These are phyloP conservation scores for Echinochloa phyllopogon DNA, from an alignment of 176 grass and related monocot species.

Conservation along the genomic window DNA sequence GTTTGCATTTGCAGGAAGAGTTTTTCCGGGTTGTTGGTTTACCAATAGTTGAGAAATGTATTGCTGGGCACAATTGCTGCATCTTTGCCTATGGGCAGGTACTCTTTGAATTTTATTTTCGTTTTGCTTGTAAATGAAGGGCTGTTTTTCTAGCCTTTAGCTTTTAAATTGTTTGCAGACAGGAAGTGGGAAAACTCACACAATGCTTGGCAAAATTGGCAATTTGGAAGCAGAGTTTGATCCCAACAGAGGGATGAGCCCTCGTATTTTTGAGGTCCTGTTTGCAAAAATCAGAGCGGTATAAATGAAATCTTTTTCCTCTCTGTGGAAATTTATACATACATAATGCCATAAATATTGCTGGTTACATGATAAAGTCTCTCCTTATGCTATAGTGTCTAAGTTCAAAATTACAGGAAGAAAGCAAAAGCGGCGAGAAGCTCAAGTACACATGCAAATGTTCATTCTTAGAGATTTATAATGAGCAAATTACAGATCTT, in stretches of 20 bases:
- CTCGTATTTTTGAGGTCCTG: conserved; percentile 90
- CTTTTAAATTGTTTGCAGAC: conserved; percentile 56
- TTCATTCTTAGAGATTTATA: too few species aligned
- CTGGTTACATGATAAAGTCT: conserved; percentile 5
- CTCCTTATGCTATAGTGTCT: not conserved
- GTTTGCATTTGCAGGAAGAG: conserved; percentile 65
- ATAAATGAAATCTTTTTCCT: conserved; percentile 11
- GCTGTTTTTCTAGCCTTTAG: conserved; percentile 8
- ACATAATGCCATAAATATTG: not conserved
- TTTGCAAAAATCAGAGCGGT: conserved; percentile 94
- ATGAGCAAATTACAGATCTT: conserved; percentile 96
- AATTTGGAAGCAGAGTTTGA: conserved; percentile 75
- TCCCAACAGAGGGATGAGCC: conserved; percentile 85
- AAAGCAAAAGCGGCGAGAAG: conserved; percentile 91
- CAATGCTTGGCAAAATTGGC: conserved; percentile 85
- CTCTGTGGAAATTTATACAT: not conserved
- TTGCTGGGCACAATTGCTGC: conserved; percentile 92
- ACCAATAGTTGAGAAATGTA: conserved; percentile 98
- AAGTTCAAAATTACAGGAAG: conserved; percentile 57
- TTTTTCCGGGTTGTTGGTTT: conserved; percentile 90
- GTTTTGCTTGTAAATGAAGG: conserved; percentile 20
- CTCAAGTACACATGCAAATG: conserved; percentile 93
- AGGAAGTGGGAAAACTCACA: conserved; percentile 94
- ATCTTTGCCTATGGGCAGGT: conserved; percentile 98
- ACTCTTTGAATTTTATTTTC: conserved; percentile 17